Base-by-base conservation (phyloP, 2,329 filamentous ascomycete species). In the Cordyceps fumosorosea region DNA sequence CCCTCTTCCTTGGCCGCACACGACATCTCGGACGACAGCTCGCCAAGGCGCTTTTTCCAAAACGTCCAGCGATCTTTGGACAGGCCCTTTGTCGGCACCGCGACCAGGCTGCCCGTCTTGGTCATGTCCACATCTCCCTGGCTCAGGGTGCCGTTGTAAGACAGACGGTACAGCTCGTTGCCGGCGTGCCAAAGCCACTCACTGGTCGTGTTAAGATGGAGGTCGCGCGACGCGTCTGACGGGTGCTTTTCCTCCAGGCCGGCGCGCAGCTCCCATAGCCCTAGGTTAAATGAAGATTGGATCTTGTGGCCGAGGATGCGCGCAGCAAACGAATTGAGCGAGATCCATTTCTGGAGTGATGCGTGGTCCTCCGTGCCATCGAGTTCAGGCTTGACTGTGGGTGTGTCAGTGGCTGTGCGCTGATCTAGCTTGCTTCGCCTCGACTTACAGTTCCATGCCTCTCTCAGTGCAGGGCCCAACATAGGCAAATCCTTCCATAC, bases 261-360 rank as follows among this genome's bases (percentile, higher is more conserved):
- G 14, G 62, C 63, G 34, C 72, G 72, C n/a, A 75, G 62, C 58
- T 70, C 66, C 69, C 69, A 71, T 59, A 73, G 63, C 57, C 66
- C 71, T 48, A 72, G 67, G 56, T 71, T 71, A 48, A 64, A 64
- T 66, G 70, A 72, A 12, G 55, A 16, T 26, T 65, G 62, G 20
- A 68, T 63, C 8, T 51, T 40, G n/a, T 64, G 55, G 63, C 67
- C 69, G 59, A 70, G 66, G 20, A 73, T 63, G 54, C 69, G 72
- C 26, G 73, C 73, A 54, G 68, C 67, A 51, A 75, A 73, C 12
- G 71, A 72, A 67, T 75, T 72, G 65, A 74, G 64, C 11, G 69
- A 71, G 37, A 70, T 64, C 71, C 71, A 75, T 56, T 69, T 62
- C 3, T 63, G 24, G 34, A 70, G 60, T 12, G 64, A 51, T 40